Conservation (phyloP, 495 filamentous ascomycete species). For the Aspergillus leporis region DNA sequence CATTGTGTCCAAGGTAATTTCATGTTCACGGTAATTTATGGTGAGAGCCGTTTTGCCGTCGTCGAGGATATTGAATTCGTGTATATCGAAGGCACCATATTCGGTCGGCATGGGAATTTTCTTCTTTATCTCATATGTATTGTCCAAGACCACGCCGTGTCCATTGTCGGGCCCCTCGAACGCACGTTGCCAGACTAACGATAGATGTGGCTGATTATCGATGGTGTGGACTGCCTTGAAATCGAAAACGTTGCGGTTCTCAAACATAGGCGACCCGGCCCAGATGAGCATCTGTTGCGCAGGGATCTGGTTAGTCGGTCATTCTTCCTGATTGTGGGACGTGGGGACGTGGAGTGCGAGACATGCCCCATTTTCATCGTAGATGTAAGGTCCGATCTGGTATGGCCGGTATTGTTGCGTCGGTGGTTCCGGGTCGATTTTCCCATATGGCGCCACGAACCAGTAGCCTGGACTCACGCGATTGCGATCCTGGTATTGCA, state of each 20-base stretch:
- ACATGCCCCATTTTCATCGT: slow-evolving; percentile 38
- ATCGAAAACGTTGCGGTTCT: slow-evolving; percentile 36
- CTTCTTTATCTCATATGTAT: slow-evolving; percentile 32
- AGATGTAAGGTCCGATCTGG: slow-evolving; percentile 42
- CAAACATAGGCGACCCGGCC: slow-evolving; percentile 31
- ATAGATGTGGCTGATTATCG: slow-evolving; percentile 33
- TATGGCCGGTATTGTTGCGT: slow-evolving; percentile 30
- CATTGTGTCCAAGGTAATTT: slow-evolving; percentile 37
- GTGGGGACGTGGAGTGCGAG: neutral
- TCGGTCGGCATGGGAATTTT: slow-evolving; percentile 34
- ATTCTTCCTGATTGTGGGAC: neutral
- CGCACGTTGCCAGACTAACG: slow-evolving; percentile 38
- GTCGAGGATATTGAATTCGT: slow-evolving; percentile 46
- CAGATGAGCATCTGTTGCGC: slow-evolving; percentile 12
- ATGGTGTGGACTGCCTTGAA: slow-evolving; percentile 35
- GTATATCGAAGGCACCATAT: slow-evolving; percentile 39
- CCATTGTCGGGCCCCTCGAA: slow-evolving; percentile 30
- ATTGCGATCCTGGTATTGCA: slow-evolving; percentile 17
- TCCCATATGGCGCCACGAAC: slow-evolving; percentile 28
- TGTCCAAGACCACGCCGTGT: slow-evolving; percentile 30
- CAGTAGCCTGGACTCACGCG: slow-evolving; percentile 26
- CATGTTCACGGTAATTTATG: slow-evolving; percentile 44
- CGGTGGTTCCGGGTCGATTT: slow-evolving; percentile 17
- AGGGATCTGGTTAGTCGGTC: neutral
- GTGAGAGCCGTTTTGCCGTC: slow-evolving; percentile 39